phyloP scores from a whole-genome alignment of 768 basidiomycete species.

The Baorangia bicolor region DNA sequence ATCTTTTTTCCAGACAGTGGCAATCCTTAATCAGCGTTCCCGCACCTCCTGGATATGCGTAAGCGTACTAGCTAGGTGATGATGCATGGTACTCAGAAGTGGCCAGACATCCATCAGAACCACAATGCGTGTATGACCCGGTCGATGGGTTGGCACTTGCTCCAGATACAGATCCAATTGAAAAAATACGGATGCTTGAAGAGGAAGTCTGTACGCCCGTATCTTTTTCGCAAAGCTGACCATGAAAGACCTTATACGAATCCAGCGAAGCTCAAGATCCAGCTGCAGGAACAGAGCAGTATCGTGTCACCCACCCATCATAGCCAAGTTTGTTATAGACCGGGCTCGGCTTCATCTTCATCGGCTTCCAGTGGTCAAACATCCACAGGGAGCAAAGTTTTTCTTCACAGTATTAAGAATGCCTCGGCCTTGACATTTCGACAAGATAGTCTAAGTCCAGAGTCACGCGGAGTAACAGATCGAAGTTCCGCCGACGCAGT shows the following conservation, averaged over 20 bases:
- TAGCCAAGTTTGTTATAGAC: constrained; percentile 18
- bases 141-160: constrained; percentile 78
- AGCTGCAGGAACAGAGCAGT: constrained; percentile 56
- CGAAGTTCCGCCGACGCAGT: constrained; percentile 50
- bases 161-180: constrained; percentile 74
- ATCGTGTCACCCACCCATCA: constrained; percentile 21
- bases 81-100: constrained; percentile 5
- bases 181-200: constrained; percentile 75
- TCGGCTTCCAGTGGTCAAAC: constrained; percentile 17
- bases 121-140: constrained; percentile 83
- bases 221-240: not conserved
- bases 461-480: constrained; percentile 38
- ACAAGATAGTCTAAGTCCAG: constrained; percentile 51
- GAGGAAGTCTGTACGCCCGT: constrained; percentile 64
- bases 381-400: constrained; percentile 6
- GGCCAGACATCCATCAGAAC: constrained; percentile 77
- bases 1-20: constrained; percentile 59
- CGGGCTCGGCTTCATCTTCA: constrained; percentile 24
- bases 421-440: constrained; percentile 27
- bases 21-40: constrained; percentile 79
- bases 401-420: not conserved
- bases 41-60: constrained; percentile 84
- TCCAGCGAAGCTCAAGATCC: constrained; percentile 61
- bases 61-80: constrained; percentile 27
- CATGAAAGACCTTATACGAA: constrained; percentile 11